Evolutionary conservation across 768 basidiomycete species (phyloP).

Genomic region (Russula sp.): DNA sequence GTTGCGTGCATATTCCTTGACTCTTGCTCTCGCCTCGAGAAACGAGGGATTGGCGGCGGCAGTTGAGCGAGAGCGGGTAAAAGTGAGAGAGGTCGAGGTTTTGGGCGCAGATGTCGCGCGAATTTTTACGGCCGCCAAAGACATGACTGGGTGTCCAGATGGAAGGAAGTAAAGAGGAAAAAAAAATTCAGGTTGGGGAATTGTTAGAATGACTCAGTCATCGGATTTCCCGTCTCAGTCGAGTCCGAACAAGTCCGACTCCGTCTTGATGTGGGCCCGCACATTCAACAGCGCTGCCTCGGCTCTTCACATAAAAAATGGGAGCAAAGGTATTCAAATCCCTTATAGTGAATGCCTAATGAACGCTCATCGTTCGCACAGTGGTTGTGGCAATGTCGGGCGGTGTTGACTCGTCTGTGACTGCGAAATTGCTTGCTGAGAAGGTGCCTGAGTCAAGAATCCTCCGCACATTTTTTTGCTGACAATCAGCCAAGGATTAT

Average conservation of each 20-base stretch:
- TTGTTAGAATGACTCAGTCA: constrained; percentile 4
- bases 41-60: constrained; percentile 50
- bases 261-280: constrained; percentile 6
- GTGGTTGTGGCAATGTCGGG: constrained; percentile 94
- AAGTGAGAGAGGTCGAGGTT: constrained; percentile 37
- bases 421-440: constrained; percentile 71
- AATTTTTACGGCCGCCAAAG: constrained; percentile 43
- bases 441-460: constrained; percentile 42
- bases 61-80: constrained; percentile 52
- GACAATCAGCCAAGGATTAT: constrained; percentile 52
- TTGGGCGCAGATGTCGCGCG: constrained; percentile 45
- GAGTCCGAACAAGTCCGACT: constrained; percentile 20
- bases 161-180: not conserved
- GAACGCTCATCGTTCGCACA: constrained; percentile 33
- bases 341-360: not conserved
- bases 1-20: constrained; percentile 70
- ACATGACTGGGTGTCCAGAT: constrained; percentile 37
- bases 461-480: not conserved
- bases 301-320: constrained; percentile 28
- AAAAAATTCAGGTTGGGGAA: not conserved
- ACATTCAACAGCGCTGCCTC: constrained; percentile 5
- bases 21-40: constrained; percentile 77
- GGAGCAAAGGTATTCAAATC: constrained; percentile 33
- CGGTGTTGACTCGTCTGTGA: constrained; percentile 91
- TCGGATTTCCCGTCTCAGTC: constrained; percentile 5